phyloP scores from a whole-genome alignment of 2,329 filamentous ascomycete genomes.

The Penicillium olsonii region DNA sequence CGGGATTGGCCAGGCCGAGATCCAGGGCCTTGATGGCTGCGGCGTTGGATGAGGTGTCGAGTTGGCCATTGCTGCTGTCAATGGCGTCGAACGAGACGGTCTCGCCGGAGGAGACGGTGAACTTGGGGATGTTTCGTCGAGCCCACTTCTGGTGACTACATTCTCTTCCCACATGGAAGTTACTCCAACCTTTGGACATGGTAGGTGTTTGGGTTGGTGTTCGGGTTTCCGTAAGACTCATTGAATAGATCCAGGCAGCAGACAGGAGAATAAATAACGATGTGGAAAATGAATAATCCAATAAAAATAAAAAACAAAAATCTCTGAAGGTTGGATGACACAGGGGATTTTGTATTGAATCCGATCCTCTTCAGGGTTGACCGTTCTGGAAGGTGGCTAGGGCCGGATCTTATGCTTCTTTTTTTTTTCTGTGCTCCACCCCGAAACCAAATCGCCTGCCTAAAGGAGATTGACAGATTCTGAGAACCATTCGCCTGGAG shows the following conservation, averaged over 20 bases:
- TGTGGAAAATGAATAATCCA: neutral
- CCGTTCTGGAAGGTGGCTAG: constrained; percentile 29
- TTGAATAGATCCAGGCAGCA: no score
- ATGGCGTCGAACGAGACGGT: constrained; percentile 52
- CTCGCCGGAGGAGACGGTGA: constrained; percentile 52
- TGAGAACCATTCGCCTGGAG: constrained; percentile 10
- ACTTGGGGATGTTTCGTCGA: constrained; percentile 45
- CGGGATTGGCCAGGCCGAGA: constrained; percentile 48
- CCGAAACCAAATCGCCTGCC: constrained; percentile 22
- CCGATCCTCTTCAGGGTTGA: constrained; percentile 24
- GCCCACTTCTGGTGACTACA: constrained; percentile 53
- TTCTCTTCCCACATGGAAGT: constrained; percentile 36
- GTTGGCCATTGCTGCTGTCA: constrained; percentile 55
- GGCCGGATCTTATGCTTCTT: constrained; percentile 25
- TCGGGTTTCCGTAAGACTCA: constrained; percentile 17
- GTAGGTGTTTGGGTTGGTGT: constrained; percentile 10
- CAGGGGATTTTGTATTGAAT: constrained; percentile 11
- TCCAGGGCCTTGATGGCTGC: constrained; percentile 47
- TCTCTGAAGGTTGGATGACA: constrained; percentile 3
- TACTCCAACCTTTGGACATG: constrained; percentile 25
- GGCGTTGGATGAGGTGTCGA: constrained; percentile 45
- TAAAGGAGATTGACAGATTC: constrained; percentile 23
- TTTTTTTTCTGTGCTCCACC: constrained; percentile 18
- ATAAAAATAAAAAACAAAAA: neutral
- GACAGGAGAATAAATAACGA: constrained; percentile 1